A percentile compares a stretch with the other conserved stretches of the same genome.
Conservation (phyloP, 805 yeast genomes). For the Saccharomycopsis olivae region DNA sequence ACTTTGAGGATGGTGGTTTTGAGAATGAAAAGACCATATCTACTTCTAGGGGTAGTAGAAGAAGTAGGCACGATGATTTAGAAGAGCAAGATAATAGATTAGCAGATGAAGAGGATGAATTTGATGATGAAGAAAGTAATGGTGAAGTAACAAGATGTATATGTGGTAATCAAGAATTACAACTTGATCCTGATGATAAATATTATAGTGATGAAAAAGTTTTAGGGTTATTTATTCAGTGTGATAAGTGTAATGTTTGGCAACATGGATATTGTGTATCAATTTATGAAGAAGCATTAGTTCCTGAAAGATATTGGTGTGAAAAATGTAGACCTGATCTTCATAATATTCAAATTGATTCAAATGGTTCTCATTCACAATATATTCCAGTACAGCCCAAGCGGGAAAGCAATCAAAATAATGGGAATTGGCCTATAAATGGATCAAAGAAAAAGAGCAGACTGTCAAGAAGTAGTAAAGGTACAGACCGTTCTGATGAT, state of each 20-base stretch:
- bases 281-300: constrained; percentile 55
- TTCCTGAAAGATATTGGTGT: constrained; percentile 94
- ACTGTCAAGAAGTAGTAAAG: neutral
- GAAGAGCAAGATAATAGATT: neutral
- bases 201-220: constrained; percentile 31
- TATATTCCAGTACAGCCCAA: constrained; percentile 45
- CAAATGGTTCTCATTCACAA: constrained; percentile 37
- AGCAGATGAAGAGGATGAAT: constrained; percentile 3
- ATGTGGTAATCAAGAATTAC: constrained; percentile 27
- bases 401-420: constrained; percentile 24
- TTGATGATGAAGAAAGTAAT: neutral
- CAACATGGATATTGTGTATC: constrained; percentile 97
- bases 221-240: constrained; percentile 64
- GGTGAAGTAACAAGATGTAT: constrained; percentile 33
- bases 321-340: constrained; percentile 82
- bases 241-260: constrained; percentile 92
- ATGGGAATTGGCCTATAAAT: too few relatives aligned
- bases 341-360: constrained; percentile 45
- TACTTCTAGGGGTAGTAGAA: neutral
- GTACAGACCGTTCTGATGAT: neutral
- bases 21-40: neutral
- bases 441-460: neutral
- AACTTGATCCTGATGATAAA: constrained; percentile 32
- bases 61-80: neutral
- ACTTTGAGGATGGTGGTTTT: too few relatives aligned